These are phyloP conservation scores for Cladosporium austrohemisphaericum DNA, from an alignment of 2,329 filamentous ascomycete genomes.

Conservation along the genomic window DNA sequence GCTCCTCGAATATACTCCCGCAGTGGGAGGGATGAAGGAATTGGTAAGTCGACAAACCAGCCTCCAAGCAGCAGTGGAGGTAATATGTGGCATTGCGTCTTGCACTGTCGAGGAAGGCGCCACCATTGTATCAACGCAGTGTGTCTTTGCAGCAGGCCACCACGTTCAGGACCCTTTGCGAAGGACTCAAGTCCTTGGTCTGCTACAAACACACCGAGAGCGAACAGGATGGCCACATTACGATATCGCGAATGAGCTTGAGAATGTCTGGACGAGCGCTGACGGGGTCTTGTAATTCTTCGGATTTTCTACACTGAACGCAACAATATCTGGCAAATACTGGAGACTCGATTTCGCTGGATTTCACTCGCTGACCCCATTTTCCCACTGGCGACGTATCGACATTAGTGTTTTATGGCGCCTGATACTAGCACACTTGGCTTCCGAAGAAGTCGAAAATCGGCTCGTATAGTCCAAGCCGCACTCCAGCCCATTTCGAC, in stretches of 20 bases:
- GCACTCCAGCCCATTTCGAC: no score
- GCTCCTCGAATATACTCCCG: conserved; percentile 45
- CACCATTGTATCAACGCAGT: conserved; percentile 39
- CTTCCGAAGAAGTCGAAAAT: no score
- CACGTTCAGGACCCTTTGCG: conserved; percentile 34
- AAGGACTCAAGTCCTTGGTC: conserved; percentile 31
- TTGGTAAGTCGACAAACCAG: conserved; percentile 40
- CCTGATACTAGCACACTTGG: no score
- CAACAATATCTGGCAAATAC: no score
- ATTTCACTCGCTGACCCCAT: no score
- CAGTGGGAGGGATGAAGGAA: conserved; percentile 33
- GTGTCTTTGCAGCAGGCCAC: conserved; percentile 37
- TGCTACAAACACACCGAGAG: conserved; percentile 35
- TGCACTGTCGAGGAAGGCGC: conserved; percentile 37
- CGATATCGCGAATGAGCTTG: conserved; percentile 15
- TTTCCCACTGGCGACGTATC: no score
- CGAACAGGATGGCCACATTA: conserved; percentile 36
- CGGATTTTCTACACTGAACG: no score
- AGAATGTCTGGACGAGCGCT: neutral
- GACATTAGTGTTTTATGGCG: no score
- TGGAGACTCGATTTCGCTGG: no score
- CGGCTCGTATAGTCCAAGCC: no score
- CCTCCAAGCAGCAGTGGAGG: conserved; percentile 42
- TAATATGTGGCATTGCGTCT: conserved; percentile 47
- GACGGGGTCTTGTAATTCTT: no score